phyloP scores from a whole-genome alignment of 495 filamentous ascomycete genomes.

The Trichoderma asperelloides region DNA sequence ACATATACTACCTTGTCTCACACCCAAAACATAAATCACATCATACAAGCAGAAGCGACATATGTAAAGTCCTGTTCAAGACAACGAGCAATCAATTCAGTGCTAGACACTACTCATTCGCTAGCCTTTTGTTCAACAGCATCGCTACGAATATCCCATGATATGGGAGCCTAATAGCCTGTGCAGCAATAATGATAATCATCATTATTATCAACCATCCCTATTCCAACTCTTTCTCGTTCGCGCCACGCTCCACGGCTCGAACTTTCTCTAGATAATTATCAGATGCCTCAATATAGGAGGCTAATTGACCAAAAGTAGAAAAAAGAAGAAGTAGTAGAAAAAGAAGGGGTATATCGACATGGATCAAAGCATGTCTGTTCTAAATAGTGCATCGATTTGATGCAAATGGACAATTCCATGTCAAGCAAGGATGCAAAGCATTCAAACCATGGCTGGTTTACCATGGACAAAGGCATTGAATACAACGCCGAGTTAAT shows the following conservation, averaged over 20 bases:
- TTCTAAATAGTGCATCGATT: neutral
- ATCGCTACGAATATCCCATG: neutral
- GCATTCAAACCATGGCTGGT: neutral
- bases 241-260: neutral
- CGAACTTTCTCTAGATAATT: neutral
- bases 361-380: neutral
- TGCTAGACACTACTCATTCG: neutral
- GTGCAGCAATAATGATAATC: neutral
- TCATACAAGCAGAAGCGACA: neutral
- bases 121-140: neutral
- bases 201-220: neutral
- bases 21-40: too few relatives aligned
- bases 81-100: neutral
- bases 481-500: neutral
- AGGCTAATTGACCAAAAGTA: neutral
- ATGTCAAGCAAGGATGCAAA: slow-evolving; percentile 1
- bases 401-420: neutral
- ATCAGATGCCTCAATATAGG: neutral
- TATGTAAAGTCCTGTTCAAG: neutral
- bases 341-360: neutral
- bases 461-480: neutral
- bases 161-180: neutral
- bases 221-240: neutral
- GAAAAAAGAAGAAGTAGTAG: neutral
- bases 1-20: neutral